Evolutionary conservation across 805 yeast species (phyloP).

Genomic region (Lipomyces orientalis): DNA sequence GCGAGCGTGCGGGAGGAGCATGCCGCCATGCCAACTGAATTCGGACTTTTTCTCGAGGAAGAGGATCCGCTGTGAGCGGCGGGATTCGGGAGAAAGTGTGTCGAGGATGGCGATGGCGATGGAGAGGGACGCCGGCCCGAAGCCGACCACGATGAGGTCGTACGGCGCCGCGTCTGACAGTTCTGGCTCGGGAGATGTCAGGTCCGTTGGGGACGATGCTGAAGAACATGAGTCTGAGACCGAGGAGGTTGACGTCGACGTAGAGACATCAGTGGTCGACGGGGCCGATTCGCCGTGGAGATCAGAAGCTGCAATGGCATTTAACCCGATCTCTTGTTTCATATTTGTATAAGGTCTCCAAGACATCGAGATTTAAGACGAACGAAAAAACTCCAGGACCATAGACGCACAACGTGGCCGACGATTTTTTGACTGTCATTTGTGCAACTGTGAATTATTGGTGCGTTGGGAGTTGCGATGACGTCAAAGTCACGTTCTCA

Average conservation of each 20-base stretch:
- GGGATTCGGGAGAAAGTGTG: conserved; percentile 1
- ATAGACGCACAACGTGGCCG: neutral
- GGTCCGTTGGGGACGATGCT: neutral
- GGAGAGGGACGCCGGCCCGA: conserved; percentile 41
- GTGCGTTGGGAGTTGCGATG: neutral
- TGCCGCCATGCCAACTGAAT: conserved; percentile 41
- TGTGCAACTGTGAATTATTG: neutral
- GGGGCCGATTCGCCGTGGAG: neutral
- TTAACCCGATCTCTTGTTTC: neutral
- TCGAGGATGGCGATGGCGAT: conserved; percentile 38
- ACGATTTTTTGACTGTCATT: neutral
- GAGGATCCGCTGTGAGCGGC: conserved; percentile 12
- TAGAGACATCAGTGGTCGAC: neutral
- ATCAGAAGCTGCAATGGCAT: neutral
- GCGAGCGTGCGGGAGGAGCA: conserved; percentile 40
- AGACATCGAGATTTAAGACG: neutral
- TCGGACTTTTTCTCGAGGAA: conserved; percentile 36
- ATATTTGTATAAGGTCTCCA: neutral
- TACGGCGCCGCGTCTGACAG: neutral
- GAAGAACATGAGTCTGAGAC: neutral
- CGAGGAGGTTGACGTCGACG: neutral
- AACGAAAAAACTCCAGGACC: neutral
- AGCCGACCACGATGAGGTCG: conserved; percentile 38
- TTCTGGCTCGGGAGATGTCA: neutral
- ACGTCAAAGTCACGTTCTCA: too few species aligned